These are phyloP conservation scores for Escallonia herrerae DNA, from an alignment of 129 eudicot genomes.

Conservation along the genomic window DNA sequence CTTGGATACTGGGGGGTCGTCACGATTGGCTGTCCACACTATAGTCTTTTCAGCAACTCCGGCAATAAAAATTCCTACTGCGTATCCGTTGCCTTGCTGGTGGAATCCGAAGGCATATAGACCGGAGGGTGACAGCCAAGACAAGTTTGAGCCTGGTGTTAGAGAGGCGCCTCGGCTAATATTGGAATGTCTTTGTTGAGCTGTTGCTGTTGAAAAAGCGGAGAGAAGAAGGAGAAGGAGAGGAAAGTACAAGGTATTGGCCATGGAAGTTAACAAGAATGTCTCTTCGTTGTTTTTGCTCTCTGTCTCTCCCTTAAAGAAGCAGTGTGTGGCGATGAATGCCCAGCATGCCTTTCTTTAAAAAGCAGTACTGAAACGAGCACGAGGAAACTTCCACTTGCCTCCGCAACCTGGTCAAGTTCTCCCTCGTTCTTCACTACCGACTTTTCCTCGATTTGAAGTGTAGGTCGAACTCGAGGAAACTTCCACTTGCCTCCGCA, in stretches of 20 bases:
- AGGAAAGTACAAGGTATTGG: neutral
- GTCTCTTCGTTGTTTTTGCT: too few relatives aligned
- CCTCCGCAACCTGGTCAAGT: too few relatives aligned
- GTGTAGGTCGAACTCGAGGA: too few relatives aligned
- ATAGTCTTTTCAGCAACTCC: neutral
- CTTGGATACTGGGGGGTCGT: conserved; percentile 7
- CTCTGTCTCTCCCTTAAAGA: too few relatives aligned
- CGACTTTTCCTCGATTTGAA: too few relatives aligned
- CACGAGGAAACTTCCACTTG: too few relatives aligned
- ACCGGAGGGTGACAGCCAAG: conserved; percentile 14
- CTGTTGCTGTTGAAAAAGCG: neutral
- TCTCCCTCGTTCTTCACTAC: too few relatives aligned
- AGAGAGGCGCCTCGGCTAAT: conserved; percentile 16
- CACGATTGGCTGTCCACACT: conserved; percentile 18
- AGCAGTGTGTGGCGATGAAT: too few relatives aligned
- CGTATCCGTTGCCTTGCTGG: neutral
- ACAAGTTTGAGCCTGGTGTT: conserved; percentile 6
- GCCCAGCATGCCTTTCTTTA: too few relatives aligned
- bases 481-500: too few relatives aligned
- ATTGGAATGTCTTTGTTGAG: conserved; percentile 13
- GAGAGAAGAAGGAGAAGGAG: conserved; percentile 3
- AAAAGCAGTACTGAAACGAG: too few relatives aligned
- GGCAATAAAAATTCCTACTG: conserved; percentile 2
- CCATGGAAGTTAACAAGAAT: neutral
- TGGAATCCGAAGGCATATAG: conserved; percentile 17